Evolutionary conservation across 2,329 filamentous ascomycete genomes (phyloP).

Genomic region (Curvularia sp.): DNA sequence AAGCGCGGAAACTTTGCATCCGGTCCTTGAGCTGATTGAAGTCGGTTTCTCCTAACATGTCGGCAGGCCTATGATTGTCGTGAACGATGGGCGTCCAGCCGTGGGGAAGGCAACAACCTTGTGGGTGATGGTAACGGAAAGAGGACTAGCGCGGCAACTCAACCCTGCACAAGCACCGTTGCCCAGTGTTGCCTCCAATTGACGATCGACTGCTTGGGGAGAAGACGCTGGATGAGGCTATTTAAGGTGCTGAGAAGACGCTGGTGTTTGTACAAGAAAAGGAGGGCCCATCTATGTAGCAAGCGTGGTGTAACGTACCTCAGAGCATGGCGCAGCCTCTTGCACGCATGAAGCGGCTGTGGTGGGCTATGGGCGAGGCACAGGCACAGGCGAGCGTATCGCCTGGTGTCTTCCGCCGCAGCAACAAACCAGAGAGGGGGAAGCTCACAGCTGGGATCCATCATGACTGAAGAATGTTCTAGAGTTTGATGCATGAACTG

Average conservation of each 20-base stretch:
- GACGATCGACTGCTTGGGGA: neutral
- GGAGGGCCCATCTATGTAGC: neutral
- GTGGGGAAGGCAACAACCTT: conserved; percentile 12
- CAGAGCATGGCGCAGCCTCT: conserved; percentile 19
- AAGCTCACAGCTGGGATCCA: conserved; percentile 2
- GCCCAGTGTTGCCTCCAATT: neutral
- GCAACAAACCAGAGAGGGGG: neutral
- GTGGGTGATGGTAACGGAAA: neutral
- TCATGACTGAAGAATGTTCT: neutral
- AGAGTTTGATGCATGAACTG: neutral
- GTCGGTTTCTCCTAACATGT: conserved; percentile 25
- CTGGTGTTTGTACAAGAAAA: neutral
- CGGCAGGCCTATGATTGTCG: neutral
- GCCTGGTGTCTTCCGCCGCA: neutral
- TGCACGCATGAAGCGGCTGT: conserved; percentile 15
- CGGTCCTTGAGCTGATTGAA: conserved; percentile 36
- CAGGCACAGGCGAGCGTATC: conserved; percentile 24
- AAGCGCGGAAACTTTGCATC: conserved; percentile 46
- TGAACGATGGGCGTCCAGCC: neutral
- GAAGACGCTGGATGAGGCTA: neutral
- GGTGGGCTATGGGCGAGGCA: conserved; percentile 1
- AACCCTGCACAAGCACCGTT: neutral
- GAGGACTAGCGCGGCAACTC: neutral
- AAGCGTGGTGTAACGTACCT: conserved; percentile 1
- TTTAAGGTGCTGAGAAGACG: neutral